Conservation (phyloP, 1,139 yeast genomes). For the Kurtzmaniella quercitrusa region DNA sequence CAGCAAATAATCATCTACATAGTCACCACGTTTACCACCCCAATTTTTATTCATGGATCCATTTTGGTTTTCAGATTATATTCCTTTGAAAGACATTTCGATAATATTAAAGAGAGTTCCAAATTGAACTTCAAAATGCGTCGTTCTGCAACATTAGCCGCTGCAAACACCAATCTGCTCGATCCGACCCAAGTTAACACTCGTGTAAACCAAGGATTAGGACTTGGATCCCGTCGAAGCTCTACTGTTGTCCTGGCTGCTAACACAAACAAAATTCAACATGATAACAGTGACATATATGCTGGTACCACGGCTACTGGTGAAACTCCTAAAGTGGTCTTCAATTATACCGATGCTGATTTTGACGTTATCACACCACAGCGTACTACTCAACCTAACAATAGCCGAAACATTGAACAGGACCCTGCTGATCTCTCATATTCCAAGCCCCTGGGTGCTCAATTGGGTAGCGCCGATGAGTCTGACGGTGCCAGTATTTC, state of each 20-base stretch:
- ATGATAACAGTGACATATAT: slow-evolving; percentile 2
- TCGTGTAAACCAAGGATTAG: slow-evolving; percentile 33
- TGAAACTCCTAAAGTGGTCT: neutral
- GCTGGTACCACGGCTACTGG: neutral
- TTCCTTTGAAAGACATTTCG: slow-evolving; percentile 87
- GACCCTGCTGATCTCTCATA: neutral
- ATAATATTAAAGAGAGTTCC: slow-evolving; percentile 71
- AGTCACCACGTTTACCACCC: slow-evolving; percentile 67
- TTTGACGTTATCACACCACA: neutral
- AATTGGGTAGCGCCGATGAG: neutral
- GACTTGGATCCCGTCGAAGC: slow-evolving; percentile 12
- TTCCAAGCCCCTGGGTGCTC: neutral
- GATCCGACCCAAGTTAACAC: slow-evolving; percentile 30
- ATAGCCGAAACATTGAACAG: too few species aligned
- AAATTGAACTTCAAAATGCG: slow-evolving; percentile 76
- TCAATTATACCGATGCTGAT: neutral
- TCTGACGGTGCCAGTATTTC: neutral
- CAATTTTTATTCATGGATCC: slow-evolving; percentile 82
- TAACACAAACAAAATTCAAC: slow-evolving; percentile 16
- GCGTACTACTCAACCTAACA: neutral
- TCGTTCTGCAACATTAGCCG: slow-evolving; percentile 70
- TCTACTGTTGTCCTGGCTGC: neutral
- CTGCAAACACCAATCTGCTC: slow-evolving; percentile 39
- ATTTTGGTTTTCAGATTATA: slow-evolving; percentile 77
- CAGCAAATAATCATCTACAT: slow-evolving; percentile 73